Evolutionary conservation across 2,329 filamentous ascomycete species (phyloP).

Genomic region (Neobulgaria alba): DNA sequence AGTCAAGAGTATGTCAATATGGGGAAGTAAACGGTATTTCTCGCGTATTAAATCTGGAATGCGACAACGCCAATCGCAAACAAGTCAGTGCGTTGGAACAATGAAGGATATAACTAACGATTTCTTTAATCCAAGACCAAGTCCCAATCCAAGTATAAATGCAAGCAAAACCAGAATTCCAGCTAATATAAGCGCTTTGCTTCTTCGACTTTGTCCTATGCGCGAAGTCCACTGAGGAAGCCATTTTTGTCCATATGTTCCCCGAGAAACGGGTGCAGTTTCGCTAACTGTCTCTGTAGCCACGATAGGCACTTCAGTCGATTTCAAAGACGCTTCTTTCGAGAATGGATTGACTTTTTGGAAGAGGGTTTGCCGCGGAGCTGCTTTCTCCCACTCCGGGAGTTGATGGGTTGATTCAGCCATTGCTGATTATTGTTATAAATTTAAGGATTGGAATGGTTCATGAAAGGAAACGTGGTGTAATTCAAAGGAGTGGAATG

Average conservation of each 20-base stretch:
- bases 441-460: no score
- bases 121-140: slow-evolving; percentile 25
- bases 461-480: no score
- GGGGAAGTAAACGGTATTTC: no score
- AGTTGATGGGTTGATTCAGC: slow-evolving; percentile 13
- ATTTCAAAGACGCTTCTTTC: not conserved
- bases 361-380: slow-evolving; percentile 12
- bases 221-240: slow-evolving; percentile 6
- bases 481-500: slow-evolving; percentile 12
- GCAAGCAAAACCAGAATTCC: slow-evolving; percentile 22
- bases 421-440: slow-evolving; percentile 10
- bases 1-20: no score
- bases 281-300: no score
- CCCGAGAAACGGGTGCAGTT: no score
- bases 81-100: no score
- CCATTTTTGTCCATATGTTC: slow-evolving; percentile 7
- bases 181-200: slow-evolving; percentile 8
- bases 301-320: slow-evolving; percentile 6
- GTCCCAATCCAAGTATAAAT: slow-evolving; percentile 29
- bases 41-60: not conserved
- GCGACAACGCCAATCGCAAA: slow-evolving; percentile 1
- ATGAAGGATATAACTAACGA: slow-evolving; percentile 14
- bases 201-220: slow-evolving; percentile 10
- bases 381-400: slow-evolving; percentile 22
- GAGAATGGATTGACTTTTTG: slow-evolving; percentile 8